Base-by-base conservation (phyloP, 176 grass and related monocot genomes). In the Paspalum notatum region DNA sequence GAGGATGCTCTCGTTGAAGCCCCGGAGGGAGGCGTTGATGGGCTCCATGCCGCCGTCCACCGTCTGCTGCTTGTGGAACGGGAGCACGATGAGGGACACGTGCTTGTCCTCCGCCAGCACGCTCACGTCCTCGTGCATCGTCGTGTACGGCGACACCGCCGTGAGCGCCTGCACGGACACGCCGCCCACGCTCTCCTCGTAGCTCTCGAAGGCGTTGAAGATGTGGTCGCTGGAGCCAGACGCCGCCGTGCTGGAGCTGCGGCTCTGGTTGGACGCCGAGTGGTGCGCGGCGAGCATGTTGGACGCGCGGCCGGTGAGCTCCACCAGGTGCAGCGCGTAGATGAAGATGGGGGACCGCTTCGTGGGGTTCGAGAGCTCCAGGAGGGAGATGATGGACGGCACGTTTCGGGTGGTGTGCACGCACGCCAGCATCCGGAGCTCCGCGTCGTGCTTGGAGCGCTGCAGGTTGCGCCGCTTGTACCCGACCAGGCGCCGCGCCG, bases 11-110 rank as follows among this genome's bases (percentile, higher is more conserved):
- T 94, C 84, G 70, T 97, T 97, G 80, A 94, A 78, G 3, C 67
- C 17, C 6, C 86, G 80, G 82, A 97, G 78, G 22, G 79, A 56
- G 14, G 79, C 48, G 76, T 94, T 91, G 63, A 91, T 84, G 24
- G 87, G 61, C 60, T 94, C 91, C 89, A 97, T 88, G 49, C 89
- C 87, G 63, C 94, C 91, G 73, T 94, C 91, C 63, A 94, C 85
- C 16, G 87, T 90, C 72, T 89, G 91, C 68, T 94, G 94, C 85
- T 94, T 94, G 91, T 97, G 94, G 80, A 94, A 97, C 7, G 94
- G 94, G 20, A 97, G 54, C 48, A 97, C 77, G 78, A 97, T 94
- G 64, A 97, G 73, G 47, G 89, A 83, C 5, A 89, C 89, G 77
- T 94, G 89, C 59, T 90, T 89, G 55, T 97, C 89, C 87, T 91